Conservation (phyloP, 768 basidiomycete species). For the Leccinum boreale region DNA sequence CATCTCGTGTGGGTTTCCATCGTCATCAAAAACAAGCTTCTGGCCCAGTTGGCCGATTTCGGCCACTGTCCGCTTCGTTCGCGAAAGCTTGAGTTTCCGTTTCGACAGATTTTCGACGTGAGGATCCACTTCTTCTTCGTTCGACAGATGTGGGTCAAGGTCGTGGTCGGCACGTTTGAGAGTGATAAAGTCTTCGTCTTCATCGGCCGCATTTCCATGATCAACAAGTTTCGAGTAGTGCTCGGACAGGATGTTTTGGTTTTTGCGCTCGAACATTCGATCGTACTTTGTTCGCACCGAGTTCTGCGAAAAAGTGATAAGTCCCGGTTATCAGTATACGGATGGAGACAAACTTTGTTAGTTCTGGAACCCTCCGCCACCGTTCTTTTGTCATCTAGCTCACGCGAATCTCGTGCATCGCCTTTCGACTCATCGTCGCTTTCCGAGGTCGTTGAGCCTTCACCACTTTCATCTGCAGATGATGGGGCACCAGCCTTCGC, state of each 20-base stretch:
- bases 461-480: conserved; percentile 20
- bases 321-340: background rate
- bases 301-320: conserved; percentile 23
- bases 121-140: conserved; percentile 25
- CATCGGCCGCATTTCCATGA: conserved; percentile 47
- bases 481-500: conserved; percentile 7
- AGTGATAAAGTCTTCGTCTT: conserved; percentile 84
- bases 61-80: conserved; percentile 68
- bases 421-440: conserved; percentile 26
- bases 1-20: conserved; percentile 73
- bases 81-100: conserved; percentile 74
- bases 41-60: conserved; percentile 56
- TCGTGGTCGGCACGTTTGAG: conserved; percentile 90
- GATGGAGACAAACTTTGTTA: conserved; percentile 38
- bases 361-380: conserved; percentile 24
- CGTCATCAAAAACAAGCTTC: conserved; percentile 90
- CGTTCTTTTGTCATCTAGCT: background rate
- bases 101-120: conserved; percentile 67
- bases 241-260: conserved; percentile 86
- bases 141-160: conserved; percentile 52
- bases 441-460: conserved; percentile 19
- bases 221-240: conserved; percentile 90
- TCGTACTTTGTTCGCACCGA: conserved; percentile 90
- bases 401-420: conserved; percentile 2
- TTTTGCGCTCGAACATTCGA: conserved; percentile 95